A percentile compares a stretch with the other conserved stretches of the same genome.
Conservation (phyloP, 2,329 filamentous ascomycete species). For the Claviceps sp. region DNA sequence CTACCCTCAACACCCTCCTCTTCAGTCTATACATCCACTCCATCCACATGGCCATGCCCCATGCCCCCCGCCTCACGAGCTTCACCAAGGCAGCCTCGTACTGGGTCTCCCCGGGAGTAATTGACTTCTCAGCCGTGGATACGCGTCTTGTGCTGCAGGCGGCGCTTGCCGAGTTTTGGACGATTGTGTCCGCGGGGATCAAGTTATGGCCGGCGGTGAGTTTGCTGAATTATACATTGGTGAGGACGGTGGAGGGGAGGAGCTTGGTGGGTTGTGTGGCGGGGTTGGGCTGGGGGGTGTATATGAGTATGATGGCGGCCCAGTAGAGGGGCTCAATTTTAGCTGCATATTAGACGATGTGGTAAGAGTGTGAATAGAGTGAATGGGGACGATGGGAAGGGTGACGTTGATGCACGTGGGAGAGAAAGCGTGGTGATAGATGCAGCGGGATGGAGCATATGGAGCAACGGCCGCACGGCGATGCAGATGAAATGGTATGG, state of each 20-base stretch:
- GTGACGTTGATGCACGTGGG: neutral
- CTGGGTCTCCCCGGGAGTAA: constrained; percentile 24
- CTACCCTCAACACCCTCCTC: constrained; percentile 49
- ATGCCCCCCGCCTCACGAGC: constrained; percentile 23
- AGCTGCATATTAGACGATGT: neutral
- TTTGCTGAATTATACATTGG: constrained; percentile 51
- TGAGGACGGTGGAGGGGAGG: constrained; percentile 57
- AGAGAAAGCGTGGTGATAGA: neutral
- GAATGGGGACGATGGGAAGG: neutral
- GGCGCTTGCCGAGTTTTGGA: constrained; percentile 44
- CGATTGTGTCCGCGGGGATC: constrained; percentile 54
- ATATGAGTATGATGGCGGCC: constrained; percentile 50
- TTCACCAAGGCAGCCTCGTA: constrained; percentile 21
- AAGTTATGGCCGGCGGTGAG: constrained; percentile 58
- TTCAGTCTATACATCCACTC: constrained; percentile 48
- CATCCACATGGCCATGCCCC: constrained; percentile 35
- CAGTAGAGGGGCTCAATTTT: neutral
- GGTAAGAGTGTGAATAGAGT: neutral
- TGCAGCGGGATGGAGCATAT: neutral
- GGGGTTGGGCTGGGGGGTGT: constrained; percentile 63
- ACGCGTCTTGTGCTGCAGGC: constrained; percentile 29
- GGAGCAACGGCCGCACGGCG: no score
- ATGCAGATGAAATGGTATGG: neutral
- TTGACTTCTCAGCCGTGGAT: constrained; percentile 33
- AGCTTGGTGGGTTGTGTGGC: constrained; percentile 60